These are phyloP conservation scores for Exobasidium rhododendri DNA, from an alignment of 1,284 basidiomycete species.

Conservation along the genomic window DNA sequence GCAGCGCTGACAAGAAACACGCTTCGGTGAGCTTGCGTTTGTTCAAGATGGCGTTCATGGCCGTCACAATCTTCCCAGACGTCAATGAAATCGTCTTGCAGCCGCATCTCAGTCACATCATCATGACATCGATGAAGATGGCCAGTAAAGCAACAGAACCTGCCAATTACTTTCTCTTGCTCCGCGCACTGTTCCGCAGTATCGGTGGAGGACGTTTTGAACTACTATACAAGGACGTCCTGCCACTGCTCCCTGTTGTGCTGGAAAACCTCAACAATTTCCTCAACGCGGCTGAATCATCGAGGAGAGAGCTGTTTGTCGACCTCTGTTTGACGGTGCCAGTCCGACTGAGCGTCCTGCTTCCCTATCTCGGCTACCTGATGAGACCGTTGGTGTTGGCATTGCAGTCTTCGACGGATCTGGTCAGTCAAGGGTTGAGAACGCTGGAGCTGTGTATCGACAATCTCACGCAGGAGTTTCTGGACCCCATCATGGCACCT, in stretches of 20 bases:
- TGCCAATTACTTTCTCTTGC: slow-evolving; percentile 88
- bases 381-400: slow-evolving; percentile 96
- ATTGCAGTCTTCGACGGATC: slow-evolving; percentile 72
- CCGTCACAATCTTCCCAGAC: slow-evolving; percentile 74
- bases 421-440: slow-evolving; percentile 91
- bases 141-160: slow-evolving; percentile 89
- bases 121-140: slow-evolving; percentile 94
- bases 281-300: slow-evolving; percentile 50
- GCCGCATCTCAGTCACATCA: slow-evolving; percentile 83
- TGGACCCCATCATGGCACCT: slow-evolving; percentile 92
- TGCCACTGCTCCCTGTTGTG: slow-evolving; percentile 94
- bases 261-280: slow-evolving; percentile 79
- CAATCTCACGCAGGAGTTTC: slow-evolving; percentile 95
- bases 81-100: slow-evolving; percentile 88
- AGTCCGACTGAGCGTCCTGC: slow-evolving; percentile 86
- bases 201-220: slow-evolving; percentile 98
- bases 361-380: slow-evolving; percentile 90
- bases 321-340: slow-evolving; percentile 97
- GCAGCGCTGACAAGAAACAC: slow-evolving; percentile 74
- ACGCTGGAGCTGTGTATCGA: slow-evolving; percentile 99
- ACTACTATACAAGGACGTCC: slow-evolving; percentile 89
- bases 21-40: slow-evolving; percentile 74
- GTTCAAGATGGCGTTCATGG: slow-evolving; percentile 94
- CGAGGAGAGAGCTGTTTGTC: slow-evolving; percentile 64
- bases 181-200: slow-evolving; percentile 88